Evolutionary conservation across 2,329 filamentous ascomycete genomes (phyloP).

Genomic region (Colletotrichum chlorophyti): DNA sequence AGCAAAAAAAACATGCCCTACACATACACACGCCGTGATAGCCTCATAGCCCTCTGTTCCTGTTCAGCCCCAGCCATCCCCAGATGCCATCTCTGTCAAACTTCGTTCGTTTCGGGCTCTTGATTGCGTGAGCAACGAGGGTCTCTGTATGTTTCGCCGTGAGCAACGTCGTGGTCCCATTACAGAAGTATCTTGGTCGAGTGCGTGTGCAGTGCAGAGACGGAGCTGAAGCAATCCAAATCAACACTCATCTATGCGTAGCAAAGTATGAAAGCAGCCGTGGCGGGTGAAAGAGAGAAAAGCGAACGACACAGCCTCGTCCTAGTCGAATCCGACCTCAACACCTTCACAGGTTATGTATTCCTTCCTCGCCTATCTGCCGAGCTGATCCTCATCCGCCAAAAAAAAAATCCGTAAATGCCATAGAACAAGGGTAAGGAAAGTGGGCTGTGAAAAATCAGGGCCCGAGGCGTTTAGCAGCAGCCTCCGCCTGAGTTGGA

Average conservation of each 20-base stretch:
- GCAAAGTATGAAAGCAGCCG: slow-evolving; percentile 30
- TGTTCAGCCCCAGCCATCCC: neutral
- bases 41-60: neutral
- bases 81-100: neutral
- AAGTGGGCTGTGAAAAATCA: slow-evolving; percentile 18
- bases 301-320: slow-evolving; percentile 27
- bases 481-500: slow-evolving; percentile 84
- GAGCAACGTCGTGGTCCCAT: slow-evolving; percentile 22
- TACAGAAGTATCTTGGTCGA: slow-evolving; percentile 27
- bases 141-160: neutral
- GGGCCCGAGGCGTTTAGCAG: slow-evolving; percentile 68
- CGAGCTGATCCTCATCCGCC: slow-evolving; percentile 22
- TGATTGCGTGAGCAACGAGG: neutral
- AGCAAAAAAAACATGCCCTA: slow-evolving; percentile 9
- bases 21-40: slow-evolving; percentile 9
- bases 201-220: slow-evolving; percentile 21
- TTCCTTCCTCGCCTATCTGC: slow-evolving; percentile 18
- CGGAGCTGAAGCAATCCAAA: slow-evolving; percentile 24
- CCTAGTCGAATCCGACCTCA: slow-evolving; percentile 23
- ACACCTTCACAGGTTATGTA: slow-evolving; percentile 24
- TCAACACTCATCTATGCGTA: slow-evolving; percentile 30
- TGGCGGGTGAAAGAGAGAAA: slow-evolving; percentile 13
- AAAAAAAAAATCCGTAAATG: slow-evolving; percentile 30
- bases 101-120: neutral
- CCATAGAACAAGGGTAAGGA: slow-evolving; percentile 28